Evolutionary conservation across 129 eudicot genomes (phyloP).

Genomic region (Smallanthus sonchifolius): DNA sequence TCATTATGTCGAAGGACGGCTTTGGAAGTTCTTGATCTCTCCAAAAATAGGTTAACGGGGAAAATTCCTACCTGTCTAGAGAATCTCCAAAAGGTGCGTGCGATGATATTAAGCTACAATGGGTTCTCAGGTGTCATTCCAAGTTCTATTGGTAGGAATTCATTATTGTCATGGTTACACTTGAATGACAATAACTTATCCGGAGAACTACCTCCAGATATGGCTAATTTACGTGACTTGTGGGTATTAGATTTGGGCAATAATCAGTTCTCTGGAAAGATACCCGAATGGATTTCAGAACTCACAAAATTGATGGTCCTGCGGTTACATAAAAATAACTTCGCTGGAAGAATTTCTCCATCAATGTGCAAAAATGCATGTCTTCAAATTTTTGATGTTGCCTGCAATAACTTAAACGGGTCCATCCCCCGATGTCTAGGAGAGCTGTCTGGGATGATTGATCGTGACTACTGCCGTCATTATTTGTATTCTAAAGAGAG

Average conservation of each 20-base stretch:
- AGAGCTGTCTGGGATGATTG: conserved; percentile 1
- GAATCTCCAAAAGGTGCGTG: background rate
- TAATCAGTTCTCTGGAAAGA: conserved; percentile 10
- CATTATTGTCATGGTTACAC: conserved; percentile 6
- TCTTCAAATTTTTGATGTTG: conserved; percentile 20
- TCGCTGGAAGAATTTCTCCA: background rate
- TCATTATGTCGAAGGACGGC: conserved; percentile 2
- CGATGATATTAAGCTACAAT: background rate
- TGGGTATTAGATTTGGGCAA: conserved; percentile 12
- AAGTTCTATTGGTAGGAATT: conserved; percentile 8
- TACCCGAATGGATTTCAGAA: conserved; percentile 18
- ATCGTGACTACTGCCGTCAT: background rate
- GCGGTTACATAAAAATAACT: conserved; percentile 6
- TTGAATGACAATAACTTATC: conserved; percentile 18
- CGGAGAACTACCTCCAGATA: conserved; percentile 17
- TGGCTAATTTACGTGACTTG: conserved; percentile 7
- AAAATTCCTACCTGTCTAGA: conserved; percentile 22
- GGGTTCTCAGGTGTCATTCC: conserved; percentile 23
- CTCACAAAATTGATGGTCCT: conserved; percentile 1
- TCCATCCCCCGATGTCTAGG: conserved; percentile 12
- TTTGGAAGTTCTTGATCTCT: conserved; percentile 8
- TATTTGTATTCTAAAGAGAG: background rate
- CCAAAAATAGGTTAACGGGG: conserved; percentile 20
- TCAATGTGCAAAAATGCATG: conserved; percentile 17
- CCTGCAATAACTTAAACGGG: conserved; percentile 2